Base-by-base conservation (phyloP, 2,329 filamentous ascomycete species). In the Bipolaris cookei region DNA sequence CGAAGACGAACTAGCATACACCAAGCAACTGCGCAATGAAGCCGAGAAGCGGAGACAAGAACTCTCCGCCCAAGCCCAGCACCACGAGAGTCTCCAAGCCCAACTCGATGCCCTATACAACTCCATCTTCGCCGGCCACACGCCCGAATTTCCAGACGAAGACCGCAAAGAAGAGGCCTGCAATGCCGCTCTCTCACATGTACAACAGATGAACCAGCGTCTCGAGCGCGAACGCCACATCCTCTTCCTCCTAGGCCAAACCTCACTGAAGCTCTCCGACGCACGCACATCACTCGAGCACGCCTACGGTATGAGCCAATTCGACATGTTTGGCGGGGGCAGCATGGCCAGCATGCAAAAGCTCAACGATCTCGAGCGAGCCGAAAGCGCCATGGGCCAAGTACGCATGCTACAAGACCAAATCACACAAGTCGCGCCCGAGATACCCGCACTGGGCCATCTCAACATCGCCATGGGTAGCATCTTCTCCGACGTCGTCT, bases 311-410 rank as follows among this genome's bases (percentile, higher is more conserved):
- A 62, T 63, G 56, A 68, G 64, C 1, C 62, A 66, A 20, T 72
- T 75, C 63, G 83, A 85, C 57, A 80, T 83, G 68, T 82, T 81
- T 49, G 82, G 82, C 38, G 82, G 81, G 14, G 81, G 81, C 11
- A 76, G 75, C 3, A 75, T 82, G 45, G 69, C 72, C 1, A 81
- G 84, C 66, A 81, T 85, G 78, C 80, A 83, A 74, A 84, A 87
- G 71, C 77, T 82, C 21, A 81, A 80, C 58, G 77, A 79, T 6
- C 77, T 88, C 13, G 75, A 77, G 43, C 73, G 76, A 35, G 83
- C 83, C 8, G 80, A 85, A 58, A 75, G 71, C 14, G 61, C 72
- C 23, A 74, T 82, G 34, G 68, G 65, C 6, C 75, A 82, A 56
- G 80, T 80, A 23, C 70, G 66, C 25, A 71, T 70, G 67, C 56